phyloP scores from a whole-genome alignment of 345 rosid species.

The Eucalyptus rudis region DNA sequence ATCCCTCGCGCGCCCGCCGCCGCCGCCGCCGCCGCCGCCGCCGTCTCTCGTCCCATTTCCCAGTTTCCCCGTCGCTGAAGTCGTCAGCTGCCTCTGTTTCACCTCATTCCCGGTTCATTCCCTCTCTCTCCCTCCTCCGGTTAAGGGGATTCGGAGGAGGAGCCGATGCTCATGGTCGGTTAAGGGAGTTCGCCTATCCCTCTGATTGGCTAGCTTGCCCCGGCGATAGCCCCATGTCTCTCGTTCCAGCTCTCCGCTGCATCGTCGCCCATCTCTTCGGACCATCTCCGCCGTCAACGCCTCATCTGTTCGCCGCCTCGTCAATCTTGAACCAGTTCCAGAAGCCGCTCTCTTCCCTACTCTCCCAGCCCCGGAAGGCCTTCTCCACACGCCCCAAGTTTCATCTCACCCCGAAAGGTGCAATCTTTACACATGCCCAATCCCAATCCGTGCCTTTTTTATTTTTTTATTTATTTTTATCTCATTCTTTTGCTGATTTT shows the following conservation, averaged over 20 bases:
- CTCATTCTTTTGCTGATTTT: not conserved
- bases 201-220: not conserved
- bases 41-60: not conserved
- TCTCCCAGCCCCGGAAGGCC: slow-evolving; percentile 10
- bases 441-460: not conserved
- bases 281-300: not conserved
- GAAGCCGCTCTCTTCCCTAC: slow-evolving; percentile 7
- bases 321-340: not conserved
- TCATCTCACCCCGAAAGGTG: slow-evolving; percentile 27
- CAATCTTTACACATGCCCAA: not conserved
- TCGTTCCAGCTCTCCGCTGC: slow-evolving; percentile 19
- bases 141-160: not conserved
- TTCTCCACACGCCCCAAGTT: slow-evolving; percentile 15
- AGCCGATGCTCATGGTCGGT: not conserved
- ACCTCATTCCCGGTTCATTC: not conserved
- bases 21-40: too few relatives aligned
- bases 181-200: not conserved
- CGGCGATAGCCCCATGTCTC: slow-evolving; percentile 3
- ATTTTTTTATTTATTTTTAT: too few relatives aligned
- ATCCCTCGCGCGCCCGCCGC: not conserved
- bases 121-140: not conserved
- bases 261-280: slow-evolving; percentile 10
- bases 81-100: not conserved
- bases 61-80: not conserved
- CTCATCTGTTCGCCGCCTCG: not conserved